These are phyloP conservation scores for Xerocomus minutiporus DNA, from an alignment of 1,284 basidiomycete species.

Conservation along the genomic window DNA sequence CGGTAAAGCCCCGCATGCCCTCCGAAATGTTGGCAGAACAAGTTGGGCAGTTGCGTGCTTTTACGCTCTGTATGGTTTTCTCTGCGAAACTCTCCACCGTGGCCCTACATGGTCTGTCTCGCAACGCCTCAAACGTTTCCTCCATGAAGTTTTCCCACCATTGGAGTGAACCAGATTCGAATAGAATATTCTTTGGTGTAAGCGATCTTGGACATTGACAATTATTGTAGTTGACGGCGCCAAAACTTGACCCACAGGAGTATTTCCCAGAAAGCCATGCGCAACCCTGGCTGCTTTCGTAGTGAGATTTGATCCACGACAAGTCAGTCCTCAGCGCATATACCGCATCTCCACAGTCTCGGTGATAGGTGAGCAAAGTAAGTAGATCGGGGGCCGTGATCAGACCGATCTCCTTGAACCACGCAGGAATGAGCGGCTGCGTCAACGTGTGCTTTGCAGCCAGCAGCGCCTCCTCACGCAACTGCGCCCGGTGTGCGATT, in stretches of 20 bases:
- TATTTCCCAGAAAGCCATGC: slow-evolving; percentile 8
- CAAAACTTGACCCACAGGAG: neutral
- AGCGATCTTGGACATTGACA: slow-evolving; percentile 1
- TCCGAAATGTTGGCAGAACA: slow-evolving; percentile 11
- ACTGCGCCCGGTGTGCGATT: slow-evolving; percentile 2
- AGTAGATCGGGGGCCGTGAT: slow-evolving; percentile 20
- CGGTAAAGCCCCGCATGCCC: slow-evolving; percentile 16
- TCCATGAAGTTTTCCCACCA: slow-evolving; percentile 23
- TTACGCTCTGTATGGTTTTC: slow-evolving; percentile 3
- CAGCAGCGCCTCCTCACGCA: slow-evolving; percentile 10
- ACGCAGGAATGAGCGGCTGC: slow-evolving; percentile 15
- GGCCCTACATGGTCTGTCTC: slow-evolving; percentile 14
- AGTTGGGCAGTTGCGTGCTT: neutral
- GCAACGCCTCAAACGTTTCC: neutral
- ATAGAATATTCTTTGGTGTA: neutral
- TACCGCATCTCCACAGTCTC: slow-evolving; percentile 13
- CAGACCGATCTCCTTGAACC: slow-evolving; percentile 18
- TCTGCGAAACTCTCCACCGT: slow-evolving; percentile 9
- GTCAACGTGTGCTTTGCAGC: slow-evolving; percentile 19
- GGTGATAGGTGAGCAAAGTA: slow-evolving; percentile 18
- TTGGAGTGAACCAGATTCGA: neutral
- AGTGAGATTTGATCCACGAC: slow-evolving; percentile 19
- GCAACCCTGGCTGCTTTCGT: slow-evolving; percentile 1
- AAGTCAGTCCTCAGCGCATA: slow-evolving; percentile 3
- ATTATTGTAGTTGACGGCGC: neutral